These are phyloP conservation scores for Aspergillus sclerotiicarbonarius DNA, from an alignment of 495 filamentous ascomycete species.

Conservation along the genomic window DNA sequence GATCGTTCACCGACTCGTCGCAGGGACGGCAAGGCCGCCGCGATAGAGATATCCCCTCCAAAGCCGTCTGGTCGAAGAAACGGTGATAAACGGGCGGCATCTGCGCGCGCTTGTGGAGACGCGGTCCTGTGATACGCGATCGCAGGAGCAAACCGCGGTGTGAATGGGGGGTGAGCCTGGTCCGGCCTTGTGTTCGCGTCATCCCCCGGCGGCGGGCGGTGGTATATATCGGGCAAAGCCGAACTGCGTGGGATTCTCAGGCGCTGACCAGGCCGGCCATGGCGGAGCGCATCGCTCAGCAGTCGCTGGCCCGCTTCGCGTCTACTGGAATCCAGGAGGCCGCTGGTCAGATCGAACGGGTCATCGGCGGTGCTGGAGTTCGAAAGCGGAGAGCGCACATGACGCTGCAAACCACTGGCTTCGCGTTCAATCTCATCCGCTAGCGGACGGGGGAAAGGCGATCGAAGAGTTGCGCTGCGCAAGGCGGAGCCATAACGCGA, in stretches of 20 bases:
- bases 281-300: conserved; percentile 31
- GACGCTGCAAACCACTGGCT: conserved; percentile 23
- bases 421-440: conserved; percentile 47
- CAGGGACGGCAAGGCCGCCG: conserved; percentile 18
- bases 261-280: conserved; percentile 29
- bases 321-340: conserved; percentile 28
- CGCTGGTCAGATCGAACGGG: conserved; percentile 30
- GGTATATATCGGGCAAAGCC: conserved; percentile 24
- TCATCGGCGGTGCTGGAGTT: conserved; percentile 31
- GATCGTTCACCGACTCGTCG: conserved; percentile 29
- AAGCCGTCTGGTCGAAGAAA: conserved; percentile 24
- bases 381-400: conserved; percentile 32
- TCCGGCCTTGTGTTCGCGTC: conserved; percentile 17
- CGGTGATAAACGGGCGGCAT: conserved; percentile 25
- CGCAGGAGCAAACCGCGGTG: conserved; percentile 48
- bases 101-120: conserved; percentile 26
- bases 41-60: conserved; percentile 17
- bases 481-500: conserved; percentile 31
- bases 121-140: conserved; percentile 29
- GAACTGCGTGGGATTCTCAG: conserved; percentile 34
- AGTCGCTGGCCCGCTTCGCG: conserved; percentile 35
- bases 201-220: conserved; percentile 21
- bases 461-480: conserved; percentile 32
- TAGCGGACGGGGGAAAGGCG: conserved; percentile 38
- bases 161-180: conserved; percentile 29